phyloP scores from a whole-genome alignment of 2,329 filamentous ascomycete genomes.

The Monilinia polystroma region DNA sequence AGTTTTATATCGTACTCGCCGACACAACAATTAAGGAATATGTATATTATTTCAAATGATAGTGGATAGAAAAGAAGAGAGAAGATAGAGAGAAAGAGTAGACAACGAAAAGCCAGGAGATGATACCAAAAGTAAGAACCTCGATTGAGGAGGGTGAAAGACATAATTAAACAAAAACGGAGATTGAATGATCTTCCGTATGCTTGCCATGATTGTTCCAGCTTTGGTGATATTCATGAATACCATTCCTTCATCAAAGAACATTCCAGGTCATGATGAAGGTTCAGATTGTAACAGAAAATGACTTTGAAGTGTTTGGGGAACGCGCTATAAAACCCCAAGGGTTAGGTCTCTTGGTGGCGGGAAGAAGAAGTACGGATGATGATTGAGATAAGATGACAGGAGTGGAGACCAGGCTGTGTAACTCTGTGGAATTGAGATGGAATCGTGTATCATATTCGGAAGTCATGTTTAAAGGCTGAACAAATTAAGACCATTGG shows the following conservation, averaged over 20 bases:
- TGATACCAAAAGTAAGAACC: conserved; percentile 20
- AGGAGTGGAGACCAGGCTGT: conserved; percentile 3
- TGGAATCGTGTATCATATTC: conserved; percentile 12
- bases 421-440: conserved; percentile 4
- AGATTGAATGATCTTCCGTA: conserved; percentile 30
- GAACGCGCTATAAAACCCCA: conserved; percentile 13
- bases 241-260: conserved; percentile 19
- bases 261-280: conserved; percentile 16
- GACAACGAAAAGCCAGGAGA: conserved; percentile 16
- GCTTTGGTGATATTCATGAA: conserved; percentile 5
- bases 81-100: conserved; percentile 17
- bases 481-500: background rate
- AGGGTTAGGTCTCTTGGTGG: background rate
- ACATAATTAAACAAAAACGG: conserved; percentile 33
- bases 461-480: background rate
- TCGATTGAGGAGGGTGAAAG: conserved; percentile 22
- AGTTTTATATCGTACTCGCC: conserved; percentile 38
- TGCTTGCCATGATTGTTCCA: conserved; percentile 17
- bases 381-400: conserved; percentile 22
- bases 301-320: conserved; percentile 10
- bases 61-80: conserved; percentile 18
- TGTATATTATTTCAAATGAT: background rate
- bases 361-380: conserved; percentile 8
- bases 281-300: conserved; percentile 14
- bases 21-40: conserved; percentile 34